Base-by-base conservation (phyloP, 352 stramenopile species). In the Globisporangium iwayamae region DNA sequence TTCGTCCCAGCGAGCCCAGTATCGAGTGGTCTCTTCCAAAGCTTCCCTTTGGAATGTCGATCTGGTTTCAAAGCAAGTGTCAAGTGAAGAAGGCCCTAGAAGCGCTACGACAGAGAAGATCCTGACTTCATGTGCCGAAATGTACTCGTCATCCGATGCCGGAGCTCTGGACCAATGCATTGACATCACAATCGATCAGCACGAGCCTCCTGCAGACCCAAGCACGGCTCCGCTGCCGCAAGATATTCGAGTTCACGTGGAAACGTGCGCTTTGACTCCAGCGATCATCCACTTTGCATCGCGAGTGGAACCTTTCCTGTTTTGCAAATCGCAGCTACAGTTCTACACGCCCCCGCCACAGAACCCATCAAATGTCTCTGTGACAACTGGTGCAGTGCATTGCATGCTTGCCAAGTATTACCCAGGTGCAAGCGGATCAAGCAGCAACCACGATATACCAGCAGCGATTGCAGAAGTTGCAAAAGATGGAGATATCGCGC, bases 381-480 rank as follows among this genome's bases (percentile, higher is more conserved):
- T 90, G 32, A 85, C 81, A 2, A 90, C 83, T 30, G 81, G 83
- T 2, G 74, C 78, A 34, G 78, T 89, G 1, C 67, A 89, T 36
- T 83, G 79, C 52, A 65, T 88, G 60, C 68, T 85, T 34, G 79
- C 79, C 0, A 71, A 90, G 55, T 83, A 83, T 46, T 32, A 58
- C 10, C 65, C 71, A 43, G 51, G 65, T 66, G 39, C 46, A 1
- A 54, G 57, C 45, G 36, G 57, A 8, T 38, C 55, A 61, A 47
- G 43, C 56, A n/a, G 53, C 22, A 38, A 51, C 20, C 1, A 38
- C 9, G 18, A 65, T 18, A 3, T 32, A 30, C 30, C 10, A 9
- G 14, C 11, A 18, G 22, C 9, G 8, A 25, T 7, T 18, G 30
- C n/a, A n/a, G 14, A 9, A 4, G 36, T 28, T n/a, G 58, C 52